Conservation (phyloP, 2,329 filamentous ascomycete genomes). For the Orbilia blumenaviensis region DNA sequence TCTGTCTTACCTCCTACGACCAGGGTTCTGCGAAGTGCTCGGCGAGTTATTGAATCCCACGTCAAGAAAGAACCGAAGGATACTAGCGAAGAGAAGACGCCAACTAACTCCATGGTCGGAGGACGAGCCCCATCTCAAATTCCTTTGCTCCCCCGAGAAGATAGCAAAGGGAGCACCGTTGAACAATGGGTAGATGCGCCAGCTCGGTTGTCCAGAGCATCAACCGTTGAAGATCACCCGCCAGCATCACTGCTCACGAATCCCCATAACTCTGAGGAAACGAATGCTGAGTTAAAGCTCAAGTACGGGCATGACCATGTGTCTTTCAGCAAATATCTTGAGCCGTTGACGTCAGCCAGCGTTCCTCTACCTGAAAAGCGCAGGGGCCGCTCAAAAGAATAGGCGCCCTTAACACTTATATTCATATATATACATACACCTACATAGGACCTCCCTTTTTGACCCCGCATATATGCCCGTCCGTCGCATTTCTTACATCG, state of each 20-base stretch:
- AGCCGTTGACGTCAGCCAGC: conserved; percentile 22
- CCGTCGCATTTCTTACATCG: no score
- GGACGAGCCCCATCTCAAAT: not conserved
- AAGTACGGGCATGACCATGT: conserved; percentile 29
- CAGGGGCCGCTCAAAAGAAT: not conserved
- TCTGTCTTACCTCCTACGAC: not conserved
- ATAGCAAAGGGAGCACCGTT: conserved; percentile 17
- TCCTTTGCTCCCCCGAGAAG: conserved; percentile 3
- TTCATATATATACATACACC: no score
- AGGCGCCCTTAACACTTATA: no score
- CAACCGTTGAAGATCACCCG: conserved; percentile 38
- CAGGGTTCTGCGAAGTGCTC: conserved; percentile 29
- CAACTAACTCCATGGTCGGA: conserved; percentile 30
- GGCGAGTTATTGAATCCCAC: conserved; percentile 17
- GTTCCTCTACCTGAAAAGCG: conserved; percentile 12
- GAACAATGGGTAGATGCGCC: conserved; percentile 42
- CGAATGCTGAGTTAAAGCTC: conserved; percentile 18
- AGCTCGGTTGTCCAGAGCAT: conserved; percentile 29
- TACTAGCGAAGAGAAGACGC: conserved; percentile 21
- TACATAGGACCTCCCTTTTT: no score
- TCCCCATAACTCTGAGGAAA: conserved; percentile 33
- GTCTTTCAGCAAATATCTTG: conserved; percentile 30
- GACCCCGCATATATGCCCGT: no score
- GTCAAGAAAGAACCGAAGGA: not conserved
- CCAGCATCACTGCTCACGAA: conserved; percentile 19